Base-by-base conservation (phyloP, 1,284 basidiomycete genomes). In the Trichosporon ovoides region DNA sequence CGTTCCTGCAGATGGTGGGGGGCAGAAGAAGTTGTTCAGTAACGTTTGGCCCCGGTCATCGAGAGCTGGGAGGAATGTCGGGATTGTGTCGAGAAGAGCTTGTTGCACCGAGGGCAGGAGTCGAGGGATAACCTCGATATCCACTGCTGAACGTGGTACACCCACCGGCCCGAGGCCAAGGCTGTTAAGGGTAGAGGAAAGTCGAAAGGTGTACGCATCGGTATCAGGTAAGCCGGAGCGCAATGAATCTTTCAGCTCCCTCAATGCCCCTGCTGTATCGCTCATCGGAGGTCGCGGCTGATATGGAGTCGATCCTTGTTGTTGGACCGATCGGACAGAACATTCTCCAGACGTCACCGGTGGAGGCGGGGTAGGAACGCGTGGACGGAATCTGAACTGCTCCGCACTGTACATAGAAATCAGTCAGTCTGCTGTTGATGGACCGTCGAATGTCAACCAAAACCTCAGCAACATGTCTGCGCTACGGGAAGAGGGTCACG, bases 41-140 rank as follows among this genome's bases (percentile, higher is more conserved):
- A 71, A 13, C 16, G 49, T 53, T 20, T 55, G 64, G 0, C 66
- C 62, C 0, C 51, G 71, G 28, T 82, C 75, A 51, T 86, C 83
- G n/a, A 92, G 77, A 0, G 74, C 64, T 0, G 76, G 69, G 46
- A 84, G 81, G 87, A 91, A 93, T 20, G 83, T 82, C 0, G 88
- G 87, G 4, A 84, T 71, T 36, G 55, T 43, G 12, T 53, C 57
- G 2, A 76, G 24, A 2, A 76, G 63, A 4, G 56, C 43, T 4
- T 50, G 38, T 49, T 76, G 74, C 0, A 73, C 68, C 5, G 62
- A 52, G 1, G 71, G 69, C 0, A 76, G 63, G 31, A 67, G 65
- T 31, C 71, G 57, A 2, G 50, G 38, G 19, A 71, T 55, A 2
- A 61, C 58, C 11, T 18, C 10, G 0, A 11, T 38, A 3, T 34